phyloP scores from a whole-genome alignment of 768 basidiomycete species.

The Grammothele lineata region DNA sequence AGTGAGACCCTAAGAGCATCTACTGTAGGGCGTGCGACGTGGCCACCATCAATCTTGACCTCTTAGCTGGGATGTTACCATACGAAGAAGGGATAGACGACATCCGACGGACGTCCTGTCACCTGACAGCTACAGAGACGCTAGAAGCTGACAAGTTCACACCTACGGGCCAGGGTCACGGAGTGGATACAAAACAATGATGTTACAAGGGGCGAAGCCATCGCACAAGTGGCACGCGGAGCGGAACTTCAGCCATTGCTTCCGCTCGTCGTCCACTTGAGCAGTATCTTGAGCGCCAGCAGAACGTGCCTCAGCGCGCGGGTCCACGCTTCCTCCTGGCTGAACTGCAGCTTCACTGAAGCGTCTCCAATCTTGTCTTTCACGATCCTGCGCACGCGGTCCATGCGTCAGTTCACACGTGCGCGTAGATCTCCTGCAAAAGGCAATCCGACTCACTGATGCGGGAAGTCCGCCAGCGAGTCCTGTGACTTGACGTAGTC shows the following conservation, averaged over 20 bases:
- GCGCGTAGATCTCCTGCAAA: background rate
- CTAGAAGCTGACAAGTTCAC: too few relatives aligned
- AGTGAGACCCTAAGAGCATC: too few relatives aligned
- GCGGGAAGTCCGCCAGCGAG: constrained; percentile 69
- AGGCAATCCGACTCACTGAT: constrained; percentile 58
- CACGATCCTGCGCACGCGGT: constrained; percentile 50
- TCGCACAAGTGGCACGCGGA: too few relatives aligned
- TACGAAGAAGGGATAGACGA: too few relatives aligned
- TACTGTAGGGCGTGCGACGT: too few relatives aligned
- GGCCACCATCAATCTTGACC: too few relatives aligned
- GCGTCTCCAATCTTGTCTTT: constrained; percentile 97
- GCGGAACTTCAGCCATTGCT: constrained; percentile 46
- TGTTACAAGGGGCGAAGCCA: too few relatives aligned
- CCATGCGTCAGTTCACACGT: background rate
- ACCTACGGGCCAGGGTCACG: too few relatives aligned
- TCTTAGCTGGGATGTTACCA: too few relatives aligned
- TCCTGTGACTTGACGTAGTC: constrained; percentile 81
- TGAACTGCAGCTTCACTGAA: constrained; percentile 91
- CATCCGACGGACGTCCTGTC: too few relatives aligned
- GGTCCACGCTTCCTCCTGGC: constrained; percentile 95
- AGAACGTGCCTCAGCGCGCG: constrained; percentile 88
- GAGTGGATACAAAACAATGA: too few relatives aligned
- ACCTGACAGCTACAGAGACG: too few relatives aligned
- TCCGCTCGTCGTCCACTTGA: constrained; percentile 84
- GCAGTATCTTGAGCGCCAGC: constrained; percentile 80